Base-by-base conservation (phyloP, 495 filamentous ascomycete species). In the Aspergillus saccharolyticus region DNA sequence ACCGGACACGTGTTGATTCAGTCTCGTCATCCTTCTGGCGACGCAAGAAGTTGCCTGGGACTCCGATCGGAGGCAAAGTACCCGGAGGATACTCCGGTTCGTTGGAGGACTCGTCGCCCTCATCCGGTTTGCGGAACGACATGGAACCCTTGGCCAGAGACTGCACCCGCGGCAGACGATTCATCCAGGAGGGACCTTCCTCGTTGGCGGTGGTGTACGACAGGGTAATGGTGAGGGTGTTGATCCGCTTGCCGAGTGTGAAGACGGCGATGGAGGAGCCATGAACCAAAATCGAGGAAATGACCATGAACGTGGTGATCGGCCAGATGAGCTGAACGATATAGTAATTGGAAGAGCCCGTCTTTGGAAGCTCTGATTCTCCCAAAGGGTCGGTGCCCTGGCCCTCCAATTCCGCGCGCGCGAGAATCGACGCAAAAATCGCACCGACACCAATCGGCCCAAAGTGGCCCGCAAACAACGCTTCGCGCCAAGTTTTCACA, bases 251-350 rank as follows among this genome's bases (percentile, higher is more conserved):
- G 49, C 95, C 95, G 8, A 99, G 83, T 0, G 95, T 97, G 66
- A 99, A 99, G 14, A 99, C 95, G 9, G 95, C 95, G 67, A 99
- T 90, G 0, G 95, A 99, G 24, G 93, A 97, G 8, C 95, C 95
- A 67, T 99, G 95, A 4, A 99, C 91, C 52, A 97, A 68, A 59
- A 99, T 99, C 6, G 95, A 97, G 5, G 88, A 80, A 43, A 99
- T 89, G 51, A 99, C 91, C 65, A 99, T 77, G 74, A 97, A 99
- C 0, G 89, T 88, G 0, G 90, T 93, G 43, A 99, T 91, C 1
- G 95, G 95, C 95, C 95, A 99, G 49, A 99, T 96, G 22, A 96
- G 69, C 45, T 83, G 72, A 16, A 97, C 82, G 33, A 97, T 72
- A 28, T 83, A 80, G 57, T 86, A 88, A 61, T 93, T 82, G 8